Base-by-base conservation (phyloP, 1,284 basidiomycete species). In the Trametes sp. region DNA sequence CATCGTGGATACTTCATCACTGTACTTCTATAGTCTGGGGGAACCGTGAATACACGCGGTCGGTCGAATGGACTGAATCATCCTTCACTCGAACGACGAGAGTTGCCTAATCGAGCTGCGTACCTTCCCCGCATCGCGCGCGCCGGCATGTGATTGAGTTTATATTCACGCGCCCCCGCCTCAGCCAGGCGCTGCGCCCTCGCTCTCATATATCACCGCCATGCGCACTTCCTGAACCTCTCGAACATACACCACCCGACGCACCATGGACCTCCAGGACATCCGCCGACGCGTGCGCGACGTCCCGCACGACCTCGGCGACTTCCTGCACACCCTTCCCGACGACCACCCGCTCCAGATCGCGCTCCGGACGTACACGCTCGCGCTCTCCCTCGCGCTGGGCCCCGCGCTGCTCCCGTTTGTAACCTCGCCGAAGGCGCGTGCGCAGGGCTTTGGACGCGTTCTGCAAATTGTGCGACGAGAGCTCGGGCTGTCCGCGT, bases 311-410 rank as follows among this genome's bases (percentile, higher is more conserved):
- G 54, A 60, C 31, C 54, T 69, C 49, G 69, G 64, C 35, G 68
- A 72, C 64, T 67, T 68, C 63, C 62, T 76, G 31, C 69, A 71
- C 54, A 61, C 72, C 11, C 64, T 77, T 28, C 75, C 76, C 28
- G 64, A 70, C 63, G 74, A 76, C 68, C 87, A 89, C 67, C 87
- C 87, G 10, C 68, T 80, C n/a, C 86, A 85, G 62, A 78, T 90
- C 42, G 81, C 86, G 0, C 72, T 87, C 28, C 82, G 90, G 62
- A 89, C 91, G 0, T 92, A 91, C 72, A 79, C 77, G 6, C 83
- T 93, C n/a, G 80, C 85, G 0, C 78, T 90, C 21, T 85, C 84
- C 2, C 80, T 92, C n/a, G 85, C 86, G 1, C 79, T 92, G 14
- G 84, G 84, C 1, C 90, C 91, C 0, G 80, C 84, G 2, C 74